Percentiles rank a stretch among this genome's conserved stretches.
These are phyloP conservation scores for Chlamydomonas schloesseri DNA, from an alignment of 139 green algal species.

Conservation along the genomic window DNA sequence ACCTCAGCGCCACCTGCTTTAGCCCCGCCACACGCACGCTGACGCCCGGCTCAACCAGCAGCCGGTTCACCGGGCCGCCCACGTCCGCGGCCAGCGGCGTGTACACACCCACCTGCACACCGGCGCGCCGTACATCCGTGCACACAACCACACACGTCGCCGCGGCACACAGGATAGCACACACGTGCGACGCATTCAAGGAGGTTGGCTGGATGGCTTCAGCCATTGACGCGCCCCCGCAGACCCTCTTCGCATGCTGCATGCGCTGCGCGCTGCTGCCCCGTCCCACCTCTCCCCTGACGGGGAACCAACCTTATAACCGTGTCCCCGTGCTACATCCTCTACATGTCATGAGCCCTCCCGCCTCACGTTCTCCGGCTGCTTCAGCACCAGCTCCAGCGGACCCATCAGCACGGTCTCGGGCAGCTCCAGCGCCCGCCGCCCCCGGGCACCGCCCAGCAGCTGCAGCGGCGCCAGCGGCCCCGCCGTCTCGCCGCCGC, in stretches of 20 bases:
- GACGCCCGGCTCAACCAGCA: constrained; percentile 39
- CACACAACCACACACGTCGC: too few relatives aligned
- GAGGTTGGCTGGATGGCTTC: too few relatives aligned
- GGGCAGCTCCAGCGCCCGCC: background rate
- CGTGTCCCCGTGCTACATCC: too few relatives aligned
- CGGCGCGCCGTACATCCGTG: too few relatives aligned
- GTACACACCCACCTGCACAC: constrained; percentile 24
- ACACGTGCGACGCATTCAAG: too few relatives aligned
- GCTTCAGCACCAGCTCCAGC: constrained; percentile 48
- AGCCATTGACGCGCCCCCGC: too few relatives aligned
- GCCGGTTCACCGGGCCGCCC: constrained; percentile 38
- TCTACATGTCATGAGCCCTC: too few relatives aligned
- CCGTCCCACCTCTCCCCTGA: too few relatives aligned
- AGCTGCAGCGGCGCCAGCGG: constrained; percentile 2
- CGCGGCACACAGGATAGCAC: too few relatives aligned
- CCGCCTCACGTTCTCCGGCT: background rate
- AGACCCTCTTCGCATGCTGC: too few relatives aligned
- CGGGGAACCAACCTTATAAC: too few relatives aligned
- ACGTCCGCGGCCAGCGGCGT: constrained; percentile 52
- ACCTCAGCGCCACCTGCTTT: constrained; percentile 42
- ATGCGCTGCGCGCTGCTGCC: too few relatives aligned
- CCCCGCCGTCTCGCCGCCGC: background rate
- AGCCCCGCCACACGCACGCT: constrained; percentile 35
- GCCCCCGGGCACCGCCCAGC: background rate
- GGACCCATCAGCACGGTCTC: constrained; percentile 1